phyloP scores from a whole-genome alignment of 1,284 basidiomycete species.

The Puccinia hordei region DNA sequence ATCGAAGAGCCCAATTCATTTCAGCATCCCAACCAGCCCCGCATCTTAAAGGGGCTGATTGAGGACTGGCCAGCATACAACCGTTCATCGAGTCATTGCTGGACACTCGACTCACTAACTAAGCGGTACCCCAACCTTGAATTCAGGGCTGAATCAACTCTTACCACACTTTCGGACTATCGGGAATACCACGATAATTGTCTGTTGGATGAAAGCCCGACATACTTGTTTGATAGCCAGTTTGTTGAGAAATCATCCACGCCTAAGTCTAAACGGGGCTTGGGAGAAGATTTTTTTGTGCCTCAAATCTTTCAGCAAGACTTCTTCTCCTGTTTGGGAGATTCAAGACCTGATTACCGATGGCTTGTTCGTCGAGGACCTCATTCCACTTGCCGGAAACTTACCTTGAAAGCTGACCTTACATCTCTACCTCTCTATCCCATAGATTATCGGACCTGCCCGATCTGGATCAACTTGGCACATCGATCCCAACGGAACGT shows the following conservation, averaged over 20 bases:
- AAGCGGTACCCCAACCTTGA: slow-evolving; percentile 53
- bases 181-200: slow-evolving; percentile 55
- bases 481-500: slow-evolving; percentile 61
- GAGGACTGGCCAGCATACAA: slow-evolving; percentile 53
- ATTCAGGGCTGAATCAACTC: slow-evolving; percentile 58
- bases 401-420: not conserved
- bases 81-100: slow-evolving; percentile 43
- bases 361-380: slow-evolving; percentile 55
- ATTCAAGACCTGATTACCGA: slow-evolving; percentile 57
- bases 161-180: slow-evolving; percentile 55
- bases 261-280: slow-evolving; percentile 42
- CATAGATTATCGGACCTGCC: slow-evolving; percentile 57
- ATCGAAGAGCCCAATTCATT: slow-evolving; percentile 1
- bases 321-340: slow-evolving; percentile 57
- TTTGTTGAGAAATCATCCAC: slow-evolving; percentile 57
- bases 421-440: not conserved
- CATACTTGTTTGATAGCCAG: slow-evolving; percentile 58
- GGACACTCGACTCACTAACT: slow-evolving; percentile 55
- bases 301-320: slow-evolving; percentile 57
- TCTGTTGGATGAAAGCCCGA: slow-evolving; percentile 56
- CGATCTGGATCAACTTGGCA: slow-evolving; percentile 59
- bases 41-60: slow-evolving; percentile 56
- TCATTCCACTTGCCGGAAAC: not conserved
- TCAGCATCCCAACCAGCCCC: slow-evolving; percentile 52
- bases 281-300: slow-evolving; percentile 55